A percentile compares a stretch with the other conserved stretches of the same genome.
These are phyloP conservation scores for Trichocladium antarcticum DNA, from an alignment of 495 filamentous ascomycete genomes.

Conservation along the genomic window DNA sequence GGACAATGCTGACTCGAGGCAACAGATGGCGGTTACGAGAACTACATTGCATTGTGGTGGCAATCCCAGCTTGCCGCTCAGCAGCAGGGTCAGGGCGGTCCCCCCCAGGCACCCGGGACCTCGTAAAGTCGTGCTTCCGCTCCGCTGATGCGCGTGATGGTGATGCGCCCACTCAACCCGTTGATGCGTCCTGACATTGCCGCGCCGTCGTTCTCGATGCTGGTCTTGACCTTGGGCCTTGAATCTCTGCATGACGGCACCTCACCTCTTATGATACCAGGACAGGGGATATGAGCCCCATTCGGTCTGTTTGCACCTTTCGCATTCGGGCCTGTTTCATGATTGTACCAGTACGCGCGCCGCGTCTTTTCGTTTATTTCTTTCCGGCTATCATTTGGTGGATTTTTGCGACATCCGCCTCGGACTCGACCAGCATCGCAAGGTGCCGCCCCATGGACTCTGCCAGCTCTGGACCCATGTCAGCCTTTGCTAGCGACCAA, in stretches of 20 bases:
- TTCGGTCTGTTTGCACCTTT: background rate
- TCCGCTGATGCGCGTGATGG: conserved; percentile 22
- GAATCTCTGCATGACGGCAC: conserved; percentile 10
- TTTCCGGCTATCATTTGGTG: background rate
- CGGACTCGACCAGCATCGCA: background rate
- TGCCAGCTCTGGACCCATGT: background rate
- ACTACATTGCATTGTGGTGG: conserved; percentile 27
- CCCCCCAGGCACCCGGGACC: conserved; percentile 20
- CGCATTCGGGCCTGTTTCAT: conserved; percentile 10
- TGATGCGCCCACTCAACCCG: conserved; percentile 18
- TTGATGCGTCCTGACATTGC: conserved; percentile 20
- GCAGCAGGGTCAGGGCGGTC: conserved; percentile 21
- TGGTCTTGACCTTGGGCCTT: conserved; percentile 13
- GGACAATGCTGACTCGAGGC: conserved; percentile 4
- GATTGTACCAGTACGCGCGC: conserved; percentile 14
- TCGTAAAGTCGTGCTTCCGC: conserved; percentile 18
- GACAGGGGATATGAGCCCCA: conserved; percentile 4
- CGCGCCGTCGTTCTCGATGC: conserved; percentile 11
- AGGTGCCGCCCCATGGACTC: background rate
- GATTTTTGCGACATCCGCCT: conserved; percentile 6
- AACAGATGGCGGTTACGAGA: conserved; percentile 27
- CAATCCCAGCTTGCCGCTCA: conserved; percentile 24
- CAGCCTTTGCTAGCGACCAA: background rate
- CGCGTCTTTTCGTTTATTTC: conserved; percentile 1
- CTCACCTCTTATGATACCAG: conserved; percentile 12